Evolutionary conservation across 2,329 filamentous ascomycete genomes (phyloP), one percentile per base, ranked within the genome.

Genomic region (Xylaria sp.): DNA sequence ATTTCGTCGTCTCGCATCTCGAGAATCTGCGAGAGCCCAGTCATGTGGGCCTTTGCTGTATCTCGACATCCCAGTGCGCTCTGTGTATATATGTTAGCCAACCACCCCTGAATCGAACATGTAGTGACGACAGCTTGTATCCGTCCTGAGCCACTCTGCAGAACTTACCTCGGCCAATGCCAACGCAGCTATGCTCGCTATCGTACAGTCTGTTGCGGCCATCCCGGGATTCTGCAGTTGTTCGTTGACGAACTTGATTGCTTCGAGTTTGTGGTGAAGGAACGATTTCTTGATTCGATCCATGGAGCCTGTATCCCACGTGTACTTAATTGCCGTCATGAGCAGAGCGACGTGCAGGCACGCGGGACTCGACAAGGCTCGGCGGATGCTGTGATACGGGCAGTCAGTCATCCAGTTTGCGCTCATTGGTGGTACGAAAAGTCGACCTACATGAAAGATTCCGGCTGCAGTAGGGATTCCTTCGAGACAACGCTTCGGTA

Each of bases 291-390:
- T 71, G n/a, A 74, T 74, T 48, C 66, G 67, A 48, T 72, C 67
- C 67, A 73, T 74, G 54, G 74, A 74, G n/a, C 73, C 73, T n/a
- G 71, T 74, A 32, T 74, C 72, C 74, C 74, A 75, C 13, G 74
- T 74, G 55, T 55, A 75, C 52, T 72, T 72, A n/a, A 74, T 72
- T 23, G 72, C 73, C 12, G 74, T 72, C 69, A 75, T 71, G 2
- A 75, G 68, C 9, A 75, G 51, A 34, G 73, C 73, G 32, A 74
- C 67, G 63, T 74, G 73, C n/a, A 75, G 72, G 28, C 67, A 67
- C 9, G 73, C 74, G 15, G 74, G 74, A 59, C 63, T 72, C 48
- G 74, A 75, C 44, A 75, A 66, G 12, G 73, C 71, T 58, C 73
- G 69, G 8, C 69, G 67, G 41, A 74, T 70, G 44, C 74, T 75